Evolutionary conservation across 345 rosid genomes (phyloP).

Genomic region (Eucalyptus lansdowneana): DNA sequence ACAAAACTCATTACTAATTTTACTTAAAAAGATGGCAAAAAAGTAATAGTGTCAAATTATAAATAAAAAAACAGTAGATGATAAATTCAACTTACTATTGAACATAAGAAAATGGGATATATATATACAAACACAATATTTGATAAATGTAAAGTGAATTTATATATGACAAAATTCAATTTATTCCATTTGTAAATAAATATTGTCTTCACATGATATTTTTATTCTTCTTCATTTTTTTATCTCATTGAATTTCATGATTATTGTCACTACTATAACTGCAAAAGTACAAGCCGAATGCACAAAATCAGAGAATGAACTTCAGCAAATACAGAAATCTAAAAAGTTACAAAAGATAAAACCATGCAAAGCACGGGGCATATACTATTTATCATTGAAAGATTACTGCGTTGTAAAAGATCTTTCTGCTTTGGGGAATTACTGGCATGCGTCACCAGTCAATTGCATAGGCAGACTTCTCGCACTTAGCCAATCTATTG

Average conservation of each 20-base stretch:
- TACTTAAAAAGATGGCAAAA: not conserved
- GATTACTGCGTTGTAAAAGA: not conserved
- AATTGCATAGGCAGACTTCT: not conserved
- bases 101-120: not conserved
- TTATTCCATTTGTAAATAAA: not conserved
- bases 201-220: not conserved
- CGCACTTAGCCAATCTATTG: not conserved
- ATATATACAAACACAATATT: not conserved
- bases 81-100: not conserved
- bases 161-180: not conserved
- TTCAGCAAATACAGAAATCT: not conserved
- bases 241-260: not conserved
- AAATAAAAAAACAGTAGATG: not conserved
- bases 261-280: not conserved
- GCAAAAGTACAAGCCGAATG: not conserved
- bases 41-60: not conserved
- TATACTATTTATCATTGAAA: not conserved
- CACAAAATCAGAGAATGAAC: not conserved
- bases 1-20: not conserved
- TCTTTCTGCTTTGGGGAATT: not conserved
- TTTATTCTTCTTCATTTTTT: not conserved
- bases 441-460: not conserved
- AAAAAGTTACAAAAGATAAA: not conserved
- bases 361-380: not conserved
- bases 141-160: not conserved